phyloP scores from a whole-genome alignment of 805 yeast species.

The Novakomyces olei region DNA sequence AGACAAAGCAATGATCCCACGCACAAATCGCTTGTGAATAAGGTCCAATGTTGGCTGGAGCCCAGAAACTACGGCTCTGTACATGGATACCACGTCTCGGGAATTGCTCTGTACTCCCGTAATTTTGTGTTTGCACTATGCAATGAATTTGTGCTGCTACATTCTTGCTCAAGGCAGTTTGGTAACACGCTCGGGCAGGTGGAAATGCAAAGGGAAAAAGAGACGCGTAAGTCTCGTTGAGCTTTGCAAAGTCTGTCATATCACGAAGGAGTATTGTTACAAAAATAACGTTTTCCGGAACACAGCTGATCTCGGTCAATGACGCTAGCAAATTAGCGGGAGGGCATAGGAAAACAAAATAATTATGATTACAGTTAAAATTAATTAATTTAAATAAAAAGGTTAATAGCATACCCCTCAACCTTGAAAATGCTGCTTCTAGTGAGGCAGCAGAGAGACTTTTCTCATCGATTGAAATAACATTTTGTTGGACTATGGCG shows the following conservation, averaged over 20 bases:
- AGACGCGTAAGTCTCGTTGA: constrained; percentile 38
- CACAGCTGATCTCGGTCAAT: too few relatives aligned
- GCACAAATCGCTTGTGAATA: constrained; percentile 65
- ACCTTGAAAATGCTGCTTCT: too few relatives aligned
- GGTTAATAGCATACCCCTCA: too few relatives aligned
- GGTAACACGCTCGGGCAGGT: constrained; percentile 76
- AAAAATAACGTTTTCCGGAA: constrained; percentile 27
- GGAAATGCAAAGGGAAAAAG: constrained; percentile 37
- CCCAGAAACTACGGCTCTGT: constrained; percentile 90
- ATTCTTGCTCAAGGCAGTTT: constrained; percentile 23
- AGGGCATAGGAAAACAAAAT: too few relatives aligned
- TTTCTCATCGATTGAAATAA: too few relatives aligned
- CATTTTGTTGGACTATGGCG: too few relatives aligned
- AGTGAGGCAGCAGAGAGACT: too few relatives aligned
- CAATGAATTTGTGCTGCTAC: constrained; percentile 37
- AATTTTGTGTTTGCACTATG: constrained; percentile 16
- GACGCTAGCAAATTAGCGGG: too few relatives aligned
- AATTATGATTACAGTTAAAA: too few relatives aligned
- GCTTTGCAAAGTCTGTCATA: constrained; percentile 39
- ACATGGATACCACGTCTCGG: constrained; percentile 57
- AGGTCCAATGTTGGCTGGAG: constrained; percentile 95
- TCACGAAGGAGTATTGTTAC: constrained; percentile 37
- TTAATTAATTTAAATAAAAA: too few relatives aligned
- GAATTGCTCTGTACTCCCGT: too few relatives aligned
- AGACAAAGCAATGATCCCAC: constrained; percentile 33